A percentile compares a stretch with the other conserved stretches of the same genome.
Conservation (phyloP, 2,329 filamentous ascomycete genomes). For the Orbilia quercus region DNA sequence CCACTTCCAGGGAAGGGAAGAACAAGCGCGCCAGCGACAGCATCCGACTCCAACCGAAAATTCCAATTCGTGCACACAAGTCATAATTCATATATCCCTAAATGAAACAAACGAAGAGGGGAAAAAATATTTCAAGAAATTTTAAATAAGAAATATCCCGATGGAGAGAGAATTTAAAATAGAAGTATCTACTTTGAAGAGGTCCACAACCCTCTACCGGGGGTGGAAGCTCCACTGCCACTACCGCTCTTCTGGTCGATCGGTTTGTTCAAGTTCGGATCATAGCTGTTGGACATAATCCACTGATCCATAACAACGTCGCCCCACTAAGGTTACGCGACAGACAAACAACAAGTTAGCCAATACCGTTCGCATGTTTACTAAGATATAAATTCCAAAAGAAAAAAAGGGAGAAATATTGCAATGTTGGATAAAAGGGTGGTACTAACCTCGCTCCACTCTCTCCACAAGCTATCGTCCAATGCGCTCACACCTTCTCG, state of each 20-base stretch:
- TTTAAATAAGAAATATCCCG: not conserved
- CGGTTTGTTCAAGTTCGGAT: conserved; percentile 46
- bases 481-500: conserved; percentile 68
- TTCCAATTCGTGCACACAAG: conserved; percentile 3
- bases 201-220: conserved; percentile 35
- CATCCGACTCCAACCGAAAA: conserved; percentile 19
- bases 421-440: no score
- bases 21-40: conserved; percentile 18
- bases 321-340: conserved; percentile 51
- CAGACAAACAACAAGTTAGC: conserved; percentile 27
- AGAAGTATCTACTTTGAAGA: conserved; percentile 15
- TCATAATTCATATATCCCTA: conserved; percentile 21
- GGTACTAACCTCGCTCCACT: conserved; percentile 55
- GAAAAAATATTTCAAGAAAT: no score
- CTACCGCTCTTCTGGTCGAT: conserved; percentile 28
- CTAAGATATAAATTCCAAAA: not conserved
- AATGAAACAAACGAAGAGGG: not conserved
- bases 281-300: conserved; percentile 51
- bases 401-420: no score
- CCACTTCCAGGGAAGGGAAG: not conserved
- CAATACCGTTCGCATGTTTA: not conserved
- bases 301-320: conserved; percentile 56
- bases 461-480: conserved; percentile 47
- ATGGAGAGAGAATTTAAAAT: not conserved
- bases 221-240: conserved; percentile 5